phyloP scores from a whole-genome alignment of 129 eudicot species.

The carrot (Daucus carota) region DH1_v3.0 NC_030387.2:25924001-25924500 shows the following conservation, averaged over 20 bases:
- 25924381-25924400: slow-evolving; percentile 26
- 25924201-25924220: slow-evolving; percentile 51
- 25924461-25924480: slow-evolving; percentile 27
- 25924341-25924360: slow-evolving; percentile 12
- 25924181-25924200: slow-evolving; percentile 41
- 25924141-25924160: slow-evolving; percentile 38
- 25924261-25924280: slow-evolving; percentile 43
- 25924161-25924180: slow-evolving; percentile 42
- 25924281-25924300: slow-evolving; percentile 34
- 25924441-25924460: slow-evolving; percentile 13
- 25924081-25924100: slow-evolving; percentile 46
- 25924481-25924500: slow-evolving; percentile 36
- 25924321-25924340: background rate
- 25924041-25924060: slow-evolving; percentile 43
- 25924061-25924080: slow-evolving; percentile 43
- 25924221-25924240: slow-evolving; percentile 46
- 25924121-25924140: slow-evolving; percentile 42
- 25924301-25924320: slow-evolving; percentile 30
- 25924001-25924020: slow-evolving; percentile 38
- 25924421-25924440: slow-evolving; percentile 22
- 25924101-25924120: slow-evolving; percentile 46
- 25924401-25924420: slow-evolving; percentile 36
- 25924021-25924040: slow-evolving; percentile 37
- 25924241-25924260: slow-evolving; percentile 24
- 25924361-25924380: slow-evolving; percentile 24